Conservation (phyloP, 2,329 filamentous ascomycete species). For the Microsporum canis region DNA sequence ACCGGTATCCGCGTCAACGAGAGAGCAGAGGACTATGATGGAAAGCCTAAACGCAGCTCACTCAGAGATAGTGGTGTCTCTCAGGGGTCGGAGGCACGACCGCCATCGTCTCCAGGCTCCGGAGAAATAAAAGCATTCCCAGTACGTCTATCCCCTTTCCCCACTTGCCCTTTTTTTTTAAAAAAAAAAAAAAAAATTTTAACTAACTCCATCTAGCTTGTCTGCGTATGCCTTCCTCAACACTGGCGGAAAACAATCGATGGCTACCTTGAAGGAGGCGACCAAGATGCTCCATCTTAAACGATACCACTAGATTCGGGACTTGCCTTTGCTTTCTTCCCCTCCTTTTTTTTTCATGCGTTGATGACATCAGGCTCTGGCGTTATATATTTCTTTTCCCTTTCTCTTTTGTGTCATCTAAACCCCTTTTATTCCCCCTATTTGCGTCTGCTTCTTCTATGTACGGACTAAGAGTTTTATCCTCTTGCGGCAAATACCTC, state of each 20-base stretch:
- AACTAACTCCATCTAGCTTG: conserved; percentile 39
- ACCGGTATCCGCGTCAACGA: conserved; percentile 78
- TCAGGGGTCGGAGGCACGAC: conserved; percentile 54
- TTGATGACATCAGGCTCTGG: conserved; percentile 4
- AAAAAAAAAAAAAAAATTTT: not conserved
- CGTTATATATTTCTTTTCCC: not conserved
- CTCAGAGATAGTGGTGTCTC: conserved; percentile 92
- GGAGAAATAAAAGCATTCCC: conserved; percentile 97
- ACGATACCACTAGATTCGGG: conserved; percentile 14
- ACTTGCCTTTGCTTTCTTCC: not conserved
- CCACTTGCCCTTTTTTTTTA: not conserved
- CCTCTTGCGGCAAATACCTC: not conserved
- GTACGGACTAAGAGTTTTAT: not conserved
- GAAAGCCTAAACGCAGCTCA: conserved; percentile 47
- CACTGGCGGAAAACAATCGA: conserved; percentile 97
- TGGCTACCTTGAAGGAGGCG: conserved; percentile 45
- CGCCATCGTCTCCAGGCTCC: conserved; percentile 50
- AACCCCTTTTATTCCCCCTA: not conserved
- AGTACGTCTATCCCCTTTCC: conserved; percentile 16
- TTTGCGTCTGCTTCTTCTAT: not conserved
- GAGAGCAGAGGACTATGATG: conserved; percentile 79
- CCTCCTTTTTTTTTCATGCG: not conserved
- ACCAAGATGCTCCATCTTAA: conserved; percentile 9
- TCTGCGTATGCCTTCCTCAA: conserved; percentile 88
- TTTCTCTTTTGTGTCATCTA: not conserved